Base-by-base conservation (phyloP, 352 stramenopile species). In the Phytophthora lateralis region DNA sequence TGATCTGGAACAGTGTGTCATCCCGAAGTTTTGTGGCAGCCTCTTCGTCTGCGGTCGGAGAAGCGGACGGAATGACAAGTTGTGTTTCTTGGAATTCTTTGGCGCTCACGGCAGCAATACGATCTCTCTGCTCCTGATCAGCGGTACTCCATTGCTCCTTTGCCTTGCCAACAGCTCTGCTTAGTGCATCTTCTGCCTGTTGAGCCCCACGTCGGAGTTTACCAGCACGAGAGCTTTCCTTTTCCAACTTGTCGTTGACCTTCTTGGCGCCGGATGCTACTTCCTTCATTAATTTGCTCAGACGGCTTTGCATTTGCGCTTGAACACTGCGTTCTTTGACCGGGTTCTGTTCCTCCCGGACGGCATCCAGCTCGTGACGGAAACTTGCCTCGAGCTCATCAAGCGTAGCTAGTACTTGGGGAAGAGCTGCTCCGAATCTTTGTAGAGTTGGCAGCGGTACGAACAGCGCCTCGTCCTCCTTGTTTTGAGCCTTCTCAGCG, bases 321-420 rank as follows among this genome's bases (percentile, higher is more conserved):
- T 71, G 65, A 2, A 80, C 44, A 6, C 51, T 54, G 9, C 67
- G 71, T 35, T 85, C 76, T 42, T 88, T 88, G 0, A 78, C 73
- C 0, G 78, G 78, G 20, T 88, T 90, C 47, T 88, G 71, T 55
- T 90, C 78, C 30, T 90, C 74, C 15, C 66, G 60, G 15, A 84
- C 18, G 20, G 71, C 54, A 18, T 61, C 42, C 5, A 89, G 15
- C 49, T 90, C 74, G 3, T 26, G 29, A 26, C 67, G 66, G 11
- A 90, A 88, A 15, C 75, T 76, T 0, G 30, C 24, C 17, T 90
- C 76, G 7, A 89, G 47, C 1, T 76, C 68, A 24, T 80, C 72
- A 17, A 87, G 44, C 3, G 68, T 58, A 30, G 47, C 55, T 2
- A 74, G 30, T 10, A 88, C 60, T 56, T 83, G 72, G 0, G 76